Evolutionary conservation across 768 basidiomycete genomes (phyloP), one percentile per base, ranked within the genome.

Genomic region (Kwoniella mangroviensis): DNA sequence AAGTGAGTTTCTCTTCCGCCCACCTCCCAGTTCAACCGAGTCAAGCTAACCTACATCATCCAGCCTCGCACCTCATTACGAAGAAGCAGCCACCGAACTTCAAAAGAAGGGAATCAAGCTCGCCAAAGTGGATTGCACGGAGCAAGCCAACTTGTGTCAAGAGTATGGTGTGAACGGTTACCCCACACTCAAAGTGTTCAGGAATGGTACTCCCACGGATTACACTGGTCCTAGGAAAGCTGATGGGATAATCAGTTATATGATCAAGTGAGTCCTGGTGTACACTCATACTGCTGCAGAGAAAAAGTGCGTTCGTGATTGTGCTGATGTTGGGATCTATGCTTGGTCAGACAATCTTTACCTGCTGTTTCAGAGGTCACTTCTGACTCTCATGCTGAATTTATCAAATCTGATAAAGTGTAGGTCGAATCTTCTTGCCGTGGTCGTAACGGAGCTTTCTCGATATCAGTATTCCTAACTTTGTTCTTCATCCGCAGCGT

Each of bases 201-300:
- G 90, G 75, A 88, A 90, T 67, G 97, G 97, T 57, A 88, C 88
- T 26, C 82, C 90, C 22, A 83, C 86, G 1, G 94, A 98, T 24
- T 99, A 98, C 84, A 83, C 78, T 65, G 97, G 97, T 55, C 91
- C 94, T 17, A 87, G 97, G 62, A 93, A 97, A 84, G 91, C 94
- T 11, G 97, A 98, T 73, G 95, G 97, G 19, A 99, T 99, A 79
- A 86, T 96, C 81, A 89, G 89, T 84, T 97, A 97, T 86, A 98
- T 98, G 96, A 82, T 88, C 86, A 98, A 98, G 95, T 95, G 72
- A 77, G 90, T 51, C 17, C 15, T 15, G 17, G 58, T 15, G 28
- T 42, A 26, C 53, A 54, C 34, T n/a, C 22, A 24, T 4, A 5
- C 12, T 59, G 26, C 5, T 4, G 28, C 28, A 28, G 28, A 28